Evolutionary conservation across 805 yeast genomes (phyloP), one percentile per base, ranked within the genome.

Genomic region (Osmozyma mogii): DNA sequence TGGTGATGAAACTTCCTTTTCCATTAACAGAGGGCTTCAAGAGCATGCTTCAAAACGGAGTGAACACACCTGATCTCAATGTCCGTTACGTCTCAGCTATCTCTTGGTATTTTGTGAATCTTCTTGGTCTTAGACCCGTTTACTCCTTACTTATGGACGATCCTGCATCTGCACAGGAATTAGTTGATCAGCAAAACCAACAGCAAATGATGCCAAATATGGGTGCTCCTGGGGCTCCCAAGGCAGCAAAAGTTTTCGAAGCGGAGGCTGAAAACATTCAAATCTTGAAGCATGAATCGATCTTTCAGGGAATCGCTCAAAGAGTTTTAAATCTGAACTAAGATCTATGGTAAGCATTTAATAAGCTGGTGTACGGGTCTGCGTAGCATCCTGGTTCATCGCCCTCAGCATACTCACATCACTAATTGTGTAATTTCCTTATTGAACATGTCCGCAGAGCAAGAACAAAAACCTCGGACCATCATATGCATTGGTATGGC

Each of bases 91-190:
- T 92, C 11, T 79, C 92, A 21, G 78, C 95, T 3, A 80, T 92
- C 13, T 85, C 96, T 4, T 92, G 97, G 97, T 92, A 89, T 53
- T 84, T 92, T 52, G 82, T 89, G 31, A 83, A 85, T 32, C 72
- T 85, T 37, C 54, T 88, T 29, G 97, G 97, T 17, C 67, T 92
- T 36, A 72, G 74, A 41, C 81, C 95, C 0, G 77, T 92, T 2
- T 81, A 79, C 51, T 70, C 82, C 22, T 66, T 89, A 30, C 39
- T 87, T 6, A 68, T 84, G 40, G 77, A 75, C 9, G 74, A 70
- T 35, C 49, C 59, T 3, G 54, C 61, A 5, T 61, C 69, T 26
- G 73, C 65, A 2, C 60, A 64, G 25, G 63, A 65, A 24, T 51
- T 72, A 44, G 56, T 61, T 38, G 56, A 56, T 29, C 63, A 51